These are phyloP conservation scores for Gigaspora rosea DNA, from an alignment of 192 early-diverging fungal species.

Conservation along the genomic window DNA sequence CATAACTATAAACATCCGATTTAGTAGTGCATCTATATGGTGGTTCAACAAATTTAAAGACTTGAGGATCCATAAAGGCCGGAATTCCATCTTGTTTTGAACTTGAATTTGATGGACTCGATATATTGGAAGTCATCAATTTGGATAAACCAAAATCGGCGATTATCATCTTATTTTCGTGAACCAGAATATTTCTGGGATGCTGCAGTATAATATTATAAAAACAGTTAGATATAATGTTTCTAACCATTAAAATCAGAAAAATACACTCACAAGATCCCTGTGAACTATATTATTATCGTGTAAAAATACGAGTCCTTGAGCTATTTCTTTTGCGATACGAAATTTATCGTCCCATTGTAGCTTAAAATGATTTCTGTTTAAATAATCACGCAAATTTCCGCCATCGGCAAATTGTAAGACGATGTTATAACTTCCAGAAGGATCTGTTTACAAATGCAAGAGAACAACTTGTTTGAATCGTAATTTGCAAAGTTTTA, in stretches of 20 bases:
- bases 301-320: too few species aligned
- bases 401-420: too few species aligned
- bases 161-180: neutral
- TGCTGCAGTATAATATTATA: neutral
- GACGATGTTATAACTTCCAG: too few species aligned
- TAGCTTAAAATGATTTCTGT: conserved; percentile 36
- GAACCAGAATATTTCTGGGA: neutral
- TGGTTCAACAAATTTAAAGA: neutral
- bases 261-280: conserved; percentile 23
- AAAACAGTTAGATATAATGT: neutral
- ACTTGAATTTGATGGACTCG: neutral
- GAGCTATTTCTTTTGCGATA: too few species aligned
- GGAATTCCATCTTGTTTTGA: neutral
- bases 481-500: neutral
- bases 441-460: too few species aligned
- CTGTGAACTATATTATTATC: too few species aligned
- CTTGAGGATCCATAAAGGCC: neutral
- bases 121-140: too few species aligned
- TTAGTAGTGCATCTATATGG: neutral
- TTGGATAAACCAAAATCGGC: neutral
- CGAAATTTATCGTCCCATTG: conserved; percentile 37
- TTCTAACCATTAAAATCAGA: neutral
- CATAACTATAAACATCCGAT: conserved; percentile 40
- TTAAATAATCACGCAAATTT: conserved; percentile 37
- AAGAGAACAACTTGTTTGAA: conserved; percentile 25